These are phyloP conservation scores for Hemileccinum rubropunctum DNA, from an alignment of 768 basidiomycete genomes.

Conservation along the genomic window DNA sequence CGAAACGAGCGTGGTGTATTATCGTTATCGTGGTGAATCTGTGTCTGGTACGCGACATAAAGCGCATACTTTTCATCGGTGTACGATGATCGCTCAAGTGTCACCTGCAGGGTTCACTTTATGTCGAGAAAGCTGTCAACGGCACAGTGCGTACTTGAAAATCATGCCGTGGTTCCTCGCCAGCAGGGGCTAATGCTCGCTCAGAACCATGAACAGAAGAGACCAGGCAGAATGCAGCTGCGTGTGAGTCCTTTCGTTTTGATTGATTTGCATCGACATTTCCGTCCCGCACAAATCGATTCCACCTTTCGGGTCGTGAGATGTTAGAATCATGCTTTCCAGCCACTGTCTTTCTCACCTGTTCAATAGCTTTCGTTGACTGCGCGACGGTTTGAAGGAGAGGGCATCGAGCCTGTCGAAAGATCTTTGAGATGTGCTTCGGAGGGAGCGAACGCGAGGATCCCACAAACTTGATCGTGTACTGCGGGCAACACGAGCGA, in stretches of 20 bases:
- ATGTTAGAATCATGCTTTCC: background rate
- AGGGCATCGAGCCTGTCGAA: conserved; percentile 58
- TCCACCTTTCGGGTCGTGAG: conserved; percentile 52
- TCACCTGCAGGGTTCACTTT: conserved; percentile 45
- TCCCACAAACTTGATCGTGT: conserved; percentile 77
- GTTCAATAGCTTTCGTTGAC: conserved; percentile 72
- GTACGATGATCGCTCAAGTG: conserved; percentile 72
- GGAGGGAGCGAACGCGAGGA: conserved; percentile 3
- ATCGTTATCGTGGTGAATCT: conserved; percentile 70
- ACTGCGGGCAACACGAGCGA: conserved; percentile 87
- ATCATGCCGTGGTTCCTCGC: conserved; percentile 39
- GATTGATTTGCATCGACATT: conserved; percentile 20
- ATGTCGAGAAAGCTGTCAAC: background rate
- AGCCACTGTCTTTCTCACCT: conserved; percentile 40
- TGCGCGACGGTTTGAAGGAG: conserved; percentile 65
- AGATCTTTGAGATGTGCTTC: conserved; percentile 15
- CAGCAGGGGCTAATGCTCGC: conserved; percentile 26
- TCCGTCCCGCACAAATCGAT: conserved; percentile 54
- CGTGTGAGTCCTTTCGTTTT: conserved; percentile 9
- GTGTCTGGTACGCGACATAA: conserved; percentile 71
- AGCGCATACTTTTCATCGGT: conserved; percentile 80
- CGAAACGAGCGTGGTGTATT: conserved; percentile 54
- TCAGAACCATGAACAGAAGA: conserved; percentile 60
- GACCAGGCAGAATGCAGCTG: conserved; percentile 38
- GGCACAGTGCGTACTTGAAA: conserved; percentile 51